A percentile compares a stretch with the other conserved stretches of the same genome.
Conservation (phyloP, 768 basidiomycete genomes). For the Boletellus ananiceps region DNA sequence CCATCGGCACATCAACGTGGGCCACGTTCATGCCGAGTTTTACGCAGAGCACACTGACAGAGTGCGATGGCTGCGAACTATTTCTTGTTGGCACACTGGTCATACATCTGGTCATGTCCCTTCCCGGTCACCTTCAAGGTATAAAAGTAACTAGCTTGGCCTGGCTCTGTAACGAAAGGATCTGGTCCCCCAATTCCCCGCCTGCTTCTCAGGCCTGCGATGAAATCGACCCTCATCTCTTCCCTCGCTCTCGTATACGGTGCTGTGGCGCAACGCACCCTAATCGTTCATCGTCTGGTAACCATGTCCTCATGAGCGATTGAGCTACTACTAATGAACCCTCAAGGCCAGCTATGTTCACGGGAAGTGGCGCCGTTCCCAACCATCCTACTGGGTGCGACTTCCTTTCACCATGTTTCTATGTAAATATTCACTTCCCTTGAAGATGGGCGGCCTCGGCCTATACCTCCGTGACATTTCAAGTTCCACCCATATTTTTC, state of each 20-base stretch:
- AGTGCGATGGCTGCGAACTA: too few relatives aligned
- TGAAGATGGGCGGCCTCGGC: slow-evolving; percentile 33
- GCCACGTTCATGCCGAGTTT: too few relatives aligned
- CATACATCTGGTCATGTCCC: not conserved
- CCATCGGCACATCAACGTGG: too few relatives aligned
- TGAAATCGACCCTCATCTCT: slow-evolving; percentile 23
- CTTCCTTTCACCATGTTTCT: not conserved
- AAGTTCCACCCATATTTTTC: slow-evolving; percentile 8
- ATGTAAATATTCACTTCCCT: not conserved
- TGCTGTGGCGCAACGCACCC: slow-evolving; percentile 47
- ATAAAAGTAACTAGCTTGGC: slow-evolving; percentile 13
- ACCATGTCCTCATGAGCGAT: slow-evolving; percentile 5
- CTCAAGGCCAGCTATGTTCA: slow-evolving; percentile 56
- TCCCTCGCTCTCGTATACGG: slow-evolving; percentile 29
- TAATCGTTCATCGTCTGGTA: slow-evolving; percentile 66
- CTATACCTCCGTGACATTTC: slow-evolving; percentile 25
- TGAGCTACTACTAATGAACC: not conserved
- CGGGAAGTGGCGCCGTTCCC: slow-evolving; percentile 50
- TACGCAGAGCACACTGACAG: too few relatives aligned
- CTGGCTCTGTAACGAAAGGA: not conserved
- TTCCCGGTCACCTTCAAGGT: slow-evolving; percentile 1
- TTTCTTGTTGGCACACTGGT: too few relatives aligned
- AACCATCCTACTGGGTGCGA: slow-evolving; percentile 42
- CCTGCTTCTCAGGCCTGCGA: slow-evolving; percentile 6
- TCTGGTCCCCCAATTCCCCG: not conserved